Conservation (phyloP, 805 yeast species). For the Starmerella floris region DNA sequence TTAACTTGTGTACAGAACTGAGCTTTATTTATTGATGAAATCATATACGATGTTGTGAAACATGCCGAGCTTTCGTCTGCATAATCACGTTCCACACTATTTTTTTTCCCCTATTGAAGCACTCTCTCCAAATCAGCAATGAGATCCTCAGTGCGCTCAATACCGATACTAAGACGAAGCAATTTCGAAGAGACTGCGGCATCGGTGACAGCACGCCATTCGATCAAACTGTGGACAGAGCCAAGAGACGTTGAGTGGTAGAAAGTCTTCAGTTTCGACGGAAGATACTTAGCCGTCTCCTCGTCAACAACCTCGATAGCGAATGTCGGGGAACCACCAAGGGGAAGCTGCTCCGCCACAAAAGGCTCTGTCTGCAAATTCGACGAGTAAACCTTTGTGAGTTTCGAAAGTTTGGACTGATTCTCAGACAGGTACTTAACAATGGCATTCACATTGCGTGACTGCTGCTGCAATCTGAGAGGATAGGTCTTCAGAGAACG, state of each 20-base stretch:
- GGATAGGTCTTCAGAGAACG: slow-evolving; percentile 75
- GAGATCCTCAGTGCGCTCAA: slow-evolving; percentile 64
- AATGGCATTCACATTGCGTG: slow-evolving; percentile 45
- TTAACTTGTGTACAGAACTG: too few relatives aligned
- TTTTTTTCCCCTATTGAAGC: too few relatives aligned
- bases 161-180: slow-evolving; percentile 67
- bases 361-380: slow-evolving; percentile 61
- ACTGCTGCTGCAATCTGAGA: slow-evolving; percentile 55
- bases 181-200: slow-evolving; percentile 40
- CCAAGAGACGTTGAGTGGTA: slow-evolving; percentile 90
- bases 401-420: slow-evolving; percentile 34
- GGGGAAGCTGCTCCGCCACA: slow-evolving; percentile 48
- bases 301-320: slow-evolving; percentile 41
- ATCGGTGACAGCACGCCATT: slow-evolving; percentile 77
- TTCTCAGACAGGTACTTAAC: slow-evolving; percentile 48
- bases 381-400: slow-evolving; percentile 51
- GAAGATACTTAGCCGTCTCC: slow-evolving; percentile 38
- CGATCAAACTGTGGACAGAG: slow-evolving; percentile 80
- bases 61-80: too few relatives aligned
- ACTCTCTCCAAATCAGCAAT: slow-evolving; percentile 61
- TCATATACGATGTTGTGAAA: too few relatives aligned
- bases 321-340: slow-evolving; percentile 61
- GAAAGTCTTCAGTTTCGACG: slow-evolving; percentile 31
- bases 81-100: too few relatives aligned
- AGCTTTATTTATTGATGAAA: too few relatives aligned